Evolutionary conservation across 768 basidiomycete species (phyloP).

Genomic region (Obba rivulosa): DNA sequence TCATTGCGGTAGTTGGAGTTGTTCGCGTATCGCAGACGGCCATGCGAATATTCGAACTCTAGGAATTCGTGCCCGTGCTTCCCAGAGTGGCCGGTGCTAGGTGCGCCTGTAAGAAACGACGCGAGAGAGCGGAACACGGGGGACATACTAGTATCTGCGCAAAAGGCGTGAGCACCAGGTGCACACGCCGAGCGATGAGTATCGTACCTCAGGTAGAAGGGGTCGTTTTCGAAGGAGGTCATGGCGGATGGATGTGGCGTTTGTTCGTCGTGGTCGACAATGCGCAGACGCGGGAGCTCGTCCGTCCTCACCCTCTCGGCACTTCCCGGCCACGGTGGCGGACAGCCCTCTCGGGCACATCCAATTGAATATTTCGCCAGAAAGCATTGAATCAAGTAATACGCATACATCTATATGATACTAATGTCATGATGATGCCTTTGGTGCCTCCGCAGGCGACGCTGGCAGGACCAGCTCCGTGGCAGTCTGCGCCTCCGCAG

Average conservation of each 20-base stretch:
- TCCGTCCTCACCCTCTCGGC: not conserved
- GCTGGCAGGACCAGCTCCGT: too few species aligned
- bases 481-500: constrained; percentile 3
- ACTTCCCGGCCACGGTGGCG: not conserved
- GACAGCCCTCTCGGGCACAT: too few species aligned
- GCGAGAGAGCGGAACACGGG: not conserved
- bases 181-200: constrained; percentile 13
- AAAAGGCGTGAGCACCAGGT: constrained; percentile 16
- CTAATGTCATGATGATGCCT: too few species aligned
- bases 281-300: not conserved
- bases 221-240: constrained; percentile 58
- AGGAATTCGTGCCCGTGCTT: constrained; percentile 98
- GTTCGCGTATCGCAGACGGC: constrained; percentile 94
- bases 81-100: constrained; percentile 95
- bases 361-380: too few species aligned
- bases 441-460: too few species aligned
- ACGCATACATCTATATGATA: too few species aligned
- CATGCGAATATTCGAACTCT: constrained; percentile 97
- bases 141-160: constrained; percentile 49
- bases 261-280: not conserved
- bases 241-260: constrained; percentile 25
- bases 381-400: too few species aligned
- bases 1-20: constrained; percentile 99
- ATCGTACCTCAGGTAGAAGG: constrained; percentile 72
- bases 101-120: constrained; percentile 29